Evolutionary conservation across 1,139 yeast species (phyloP).

Genomic region (Candida gigantensis): DNA sequence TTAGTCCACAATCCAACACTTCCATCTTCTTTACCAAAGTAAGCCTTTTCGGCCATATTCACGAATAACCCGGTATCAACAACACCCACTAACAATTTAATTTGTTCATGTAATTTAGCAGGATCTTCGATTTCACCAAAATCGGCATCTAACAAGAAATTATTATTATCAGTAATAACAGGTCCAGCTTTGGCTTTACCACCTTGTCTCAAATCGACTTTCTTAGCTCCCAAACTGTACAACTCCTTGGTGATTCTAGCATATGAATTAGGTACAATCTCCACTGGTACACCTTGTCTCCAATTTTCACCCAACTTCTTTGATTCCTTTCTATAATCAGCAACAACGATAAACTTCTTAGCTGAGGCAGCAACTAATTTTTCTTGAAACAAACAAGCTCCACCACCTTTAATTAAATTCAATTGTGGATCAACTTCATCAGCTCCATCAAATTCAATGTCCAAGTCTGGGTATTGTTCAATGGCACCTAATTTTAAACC

Average conservation of each 20-base stretch:
- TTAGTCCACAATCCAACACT: slow-evolving; percentile 37
- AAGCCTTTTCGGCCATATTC: slow-evolving; percentile 69
- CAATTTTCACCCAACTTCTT: slow-evolving; percentile 71
- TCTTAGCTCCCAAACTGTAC: slow-evolving; percentile 61
- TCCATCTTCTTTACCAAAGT: slow-evolving; percentile 85
- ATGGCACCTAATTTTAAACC: slow-evolving; percentile 78
- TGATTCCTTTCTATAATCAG: slow-evolving; percentile 85
- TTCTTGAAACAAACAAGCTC: slow-evolving; percentile 97
- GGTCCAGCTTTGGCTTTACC: slow-evolving; percentile 97
- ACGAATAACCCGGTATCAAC: slow-evolving; percentile 95
- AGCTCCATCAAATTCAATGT: slow-evolving; percentile 97
- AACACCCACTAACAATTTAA: slow-evolving; percentile 85
- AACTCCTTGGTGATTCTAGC: slow-evolving; percentile 72
- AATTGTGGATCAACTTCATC: slow-evolving; percentile 86
- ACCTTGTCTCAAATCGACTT: slow-evolving; percentile 76
- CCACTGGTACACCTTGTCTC: slow-evolving; percentile 93
- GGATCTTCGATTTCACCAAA: slow-evolving; percentile 78
- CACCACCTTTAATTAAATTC: slow-evolving; percentile 96
- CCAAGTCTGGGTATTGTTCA: slow-evolving; percentile 78
- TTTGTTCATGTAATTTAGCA: slow-evolving; percentile 54
- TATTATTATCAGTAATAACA: slow-evolving; percentile 94
- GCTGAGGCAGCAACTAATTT: slow-evolving; percentile 89
- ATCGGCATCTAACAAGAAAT: slow-evolving; percentile 90
- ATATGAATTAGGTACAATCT: slow-evolving; percentile 88
- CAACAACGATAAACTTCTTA: slow-evolving; percentile 77